Conservation (phyloP, 2,329 filamentous ascomycete species). For the Penicillium sp. region DNA sequence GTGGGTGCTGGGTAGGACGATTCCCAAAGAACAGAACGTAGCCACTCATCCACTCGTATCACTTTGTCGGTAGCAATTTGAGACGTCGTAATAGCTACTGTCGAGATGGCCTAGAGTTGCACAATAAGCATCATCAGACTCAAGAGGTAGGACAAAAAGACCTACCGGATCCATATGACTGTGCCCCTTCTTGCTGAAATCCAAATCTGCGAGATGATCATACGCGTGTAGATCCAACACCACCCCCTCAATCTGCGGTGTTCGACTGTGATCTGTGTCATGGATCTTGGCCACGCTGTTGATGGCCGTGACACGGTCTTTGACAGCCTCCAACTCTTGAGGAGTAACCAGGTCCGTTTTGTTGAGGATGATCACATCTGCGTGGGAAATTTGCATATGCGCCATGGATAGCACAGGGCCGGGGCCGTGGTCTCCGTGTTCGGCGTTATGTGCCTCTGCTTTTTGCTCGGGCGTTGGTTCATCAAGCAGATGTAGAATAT, state of each 20-base stretch:
- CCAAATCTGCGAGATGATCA: constrained; percentile 75
- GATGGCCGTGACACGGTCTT: constrained; percentile 76
- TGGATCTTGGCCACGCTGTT: constrained; percentile 87
- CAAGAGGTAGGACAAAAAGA: constrained; percentile 11
- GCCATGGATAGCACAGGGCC: constrained; percentile 84
- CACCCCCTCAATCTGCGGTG: constrained; percentile 82
- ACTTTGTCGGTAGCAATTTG: constrained; percentile 63
- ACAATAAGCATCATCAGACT: not conserved
- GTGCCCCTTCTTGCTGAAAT: constrained; percentile 76
- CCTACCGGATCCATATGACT: constrained; percentile 86
- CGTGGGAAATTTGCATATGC: constrained; percentile 94
- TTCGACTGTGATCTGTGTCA: constrained; percentile 76
- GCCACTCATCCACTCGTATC: constrained; percentile 73
- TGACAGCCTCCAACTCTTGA: constrained; percentile 70
- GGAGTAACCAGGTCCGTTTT: constrained; percentile 82
- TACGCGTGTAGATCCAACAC: constrained; percentile 92
- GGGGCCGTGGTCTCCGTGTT: constrained; percentile 48
- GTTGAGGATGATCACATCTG: constrained; percentile 93
- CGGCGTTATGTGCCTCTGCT: constrained; percentile 55
- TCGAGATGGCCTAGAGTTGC: constrained; percentile 73
- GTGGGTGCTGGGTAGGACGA: constrained; percentile 32
- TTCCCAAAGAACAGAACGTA: constrained; percentile 86
- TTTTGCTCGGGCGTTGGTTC: constrained; percentile 57
- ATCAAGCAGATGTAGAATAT: constrained; percentile 80
- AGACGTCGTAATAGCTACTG: constrained; percentile 72